A percentile compares a stretch with the other conserved stretches of the same genome.
Evolutionary conservation across 106 monocot genomes (phyloP).

Genomic region (Dactylorhiza incarnata): DNA sequence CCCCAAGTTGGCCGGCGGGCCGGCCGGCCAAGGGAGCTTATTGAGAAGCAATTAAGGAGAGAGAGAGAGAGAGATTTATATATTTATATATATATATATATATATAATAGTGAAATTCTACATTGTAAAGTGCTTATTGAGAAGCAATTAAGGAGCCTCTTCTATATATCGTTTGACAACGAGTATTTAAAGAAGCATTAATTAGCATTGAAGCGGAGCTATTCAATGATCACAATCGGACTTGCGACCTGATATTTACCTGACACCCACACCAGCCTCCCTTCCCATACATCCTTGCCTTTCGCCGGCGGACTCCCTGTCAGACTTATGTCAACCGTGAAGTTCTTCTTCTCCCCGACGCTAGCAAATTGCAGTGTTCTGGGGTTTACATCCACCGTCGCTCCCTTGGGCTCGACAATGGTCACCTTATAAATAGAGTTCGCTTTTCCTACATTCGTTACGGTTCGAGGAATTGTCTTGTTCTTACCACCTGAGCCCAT

Average conservation of each 20-base stretch:
- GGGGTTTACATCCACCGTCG: conserved; percentile 20
- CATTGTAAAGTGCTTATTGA: no score
- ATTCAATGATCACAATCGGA: not conserved
- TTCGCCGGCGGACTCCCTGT: not conserved
- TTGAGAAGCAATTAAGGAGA: no score
- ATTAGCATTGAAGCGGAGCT: not conserved
- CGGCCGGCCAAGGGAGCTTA: no score
- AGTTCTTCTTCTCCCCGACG: not conserved
- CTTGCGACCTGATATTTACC: not conserved
- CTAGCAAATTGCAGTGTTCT: conserved; percentile 10
- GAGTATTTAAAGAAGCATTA: no score
- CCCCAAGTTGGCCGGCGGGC: no score
- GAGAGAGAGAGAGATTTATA: no score
- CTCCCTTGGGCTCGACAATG: conserved; percentile 10
- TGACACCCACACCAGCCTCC: not conserved
- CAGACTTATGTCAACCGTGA: not conserved
- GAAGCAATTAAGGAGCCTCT: no score
- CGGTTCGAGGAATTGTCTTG: conserved; percentile 12
- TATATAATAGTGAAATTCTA: no score
- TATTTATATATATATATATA: no score
- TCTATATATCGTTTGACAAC: no score
- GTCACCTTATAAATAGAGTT: not conserved
- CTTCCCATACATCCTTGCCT: not conserved
- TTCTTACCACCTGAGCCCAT: not conserved
- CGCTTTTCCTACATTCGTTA: conserved; percentile 32